Percentiles rank a stretch among this genome's conserved stretches.
These are phyloP conservation scores for Kwoniella sp. DNA, from an alignment of 768 basidiomycete species.

Conservation along the genomic window DNA sequence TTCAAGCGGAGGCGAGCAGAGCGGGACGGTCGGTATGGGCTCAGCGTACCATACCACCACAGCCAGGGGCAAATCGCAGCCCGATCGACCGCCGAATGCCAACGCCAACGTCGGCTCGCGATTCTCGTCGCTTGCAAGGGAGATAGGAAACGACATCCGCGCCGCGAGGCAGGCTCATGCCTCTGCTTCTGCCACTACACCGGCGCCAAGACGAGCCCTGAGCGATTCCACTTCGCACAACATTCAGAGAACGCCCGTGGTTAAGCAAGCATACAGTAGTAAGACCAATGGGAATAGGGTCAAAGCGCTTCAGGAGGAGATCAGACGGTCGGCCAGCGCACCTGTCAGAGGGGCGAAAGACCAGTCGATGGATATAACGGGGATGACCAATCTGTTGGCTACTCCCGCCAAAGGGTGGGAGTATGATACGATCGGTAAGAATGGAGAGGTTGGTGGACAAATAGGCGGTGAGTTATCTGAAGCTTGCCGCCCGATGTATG, in stretches of 20 bases:
- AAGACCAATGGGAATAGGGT: constrained; percentile 6
- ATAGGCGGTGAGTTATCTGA: constrained; percentile 37
- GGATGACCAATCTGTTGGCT: constrained; percentile 51
- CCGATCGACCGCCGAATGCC: no score
- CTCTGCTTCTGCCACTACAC: not conserved
- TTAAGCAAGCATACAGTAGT: not conserved
- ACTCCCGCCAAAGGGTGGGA: constrained; percentile 52
- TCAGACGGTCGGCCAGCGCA: constrained; percentile 26
- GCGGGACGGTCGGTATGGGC: not conserved
- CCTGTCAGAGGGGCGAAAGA: constrained; percentile 25
- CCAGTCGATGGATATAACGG: constrained; percentile 46
- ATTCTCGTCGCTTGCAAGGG: constrained; percentile 22
- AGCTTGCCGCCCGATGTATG: no score
- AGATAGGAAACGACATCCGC: constrained; percentile 20
- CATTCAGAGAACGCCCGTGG: constrained; percentile 12
- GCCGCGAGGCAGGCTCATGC: constrained; percentile 4
- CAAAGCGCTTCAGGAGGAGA: constrained; percentile 15
- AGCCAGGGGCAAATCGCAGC: not conserved
- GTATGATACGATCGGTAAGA: constrained; percentile 39
- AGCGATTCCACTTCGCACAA: constrained; percentile 40
- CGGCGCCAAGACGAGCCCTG: constrained; percentile 23
- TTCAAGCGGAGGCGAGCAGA: constrained; percentile 16
- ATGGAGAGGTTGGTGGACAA: constrained; percentile 43
- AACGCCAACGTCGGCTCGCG: constrained; percentile 3
- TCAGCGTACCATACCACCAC: constrained; percentile 1